phyloP scores from a whole-genome alignment of 768 basidiomycete species.

The Cystofilobasidium bisporidii region DNA sequence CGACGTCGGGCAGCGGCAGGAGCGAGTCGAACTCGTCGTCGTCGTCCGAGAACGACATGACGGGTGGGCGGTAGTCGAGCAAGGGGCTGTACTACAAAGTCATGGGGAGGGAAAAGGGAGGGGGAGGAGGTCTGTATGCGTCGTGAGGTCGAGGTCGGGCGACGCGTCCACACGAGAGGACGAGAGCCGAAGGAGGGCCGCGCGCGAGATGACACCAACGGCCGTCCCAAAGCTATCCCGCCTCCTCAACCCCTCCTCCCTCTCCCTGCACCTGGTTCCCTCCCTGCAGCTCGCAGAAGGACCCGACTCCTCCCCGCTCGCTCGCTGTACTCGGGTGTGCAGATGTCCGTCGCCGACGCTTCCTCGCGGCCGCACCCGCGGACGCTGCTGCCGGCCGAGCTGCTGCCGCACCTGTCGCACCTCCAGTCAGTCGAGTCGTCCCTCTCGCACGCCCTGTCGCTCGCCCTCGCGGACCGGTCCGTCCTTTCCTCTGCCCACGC shows the following conservation, averaged over 20 bases:
- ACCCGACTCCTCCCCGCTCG: too few relatives aligned
- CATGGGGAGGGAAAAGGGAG: background rate
- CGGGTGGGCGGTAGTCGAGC: background rate
- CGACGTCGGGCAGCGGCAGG: conserved; percentile 1
- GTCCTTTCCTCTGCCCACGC: conserved; percentile 13
- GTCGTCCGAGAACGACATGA: conserved; percentile 3
- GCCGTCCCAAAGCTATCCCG: too few relatives aligned
- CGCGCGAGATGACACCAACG: too few relatives aligned
- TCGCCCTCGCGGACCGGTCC: conserved; percentile 16
- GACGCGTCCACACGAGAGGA: too few relatives aligned
- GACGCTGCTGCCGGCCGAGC: conserved; percentile 14
- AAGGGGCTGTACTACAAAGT: background rate
- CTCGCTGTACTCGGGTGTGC: too few relatives aligned
- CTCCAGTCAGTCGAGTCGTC: conserved; percentile 22
- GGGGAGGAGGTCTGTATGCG: too few relatives aligned
- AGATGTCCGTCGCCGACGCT: background rate
- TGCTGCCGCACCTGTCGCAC: conserved; percentile 25
- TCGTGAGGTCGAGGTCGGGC: too few relatives aligned
- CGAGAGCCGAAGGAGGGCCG: too few relatives aligned
- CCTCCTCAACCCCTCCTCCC: too few relatives aligned
- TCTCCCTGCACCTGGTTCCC: too few relatives aligned
- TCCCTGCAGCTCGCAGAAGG: too few relatives aligned
- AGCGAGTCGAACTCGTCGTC: background rate
- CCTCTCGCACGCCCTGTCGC: conserved; percentile 18
- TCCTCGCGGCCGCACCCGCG: conserved; percentile 14